Evolutionary conservation across 2,329 filamentous ascomycete genomes (phyloP).

Genomic region (Zelopaecilomyces penicillatus): DNA sequence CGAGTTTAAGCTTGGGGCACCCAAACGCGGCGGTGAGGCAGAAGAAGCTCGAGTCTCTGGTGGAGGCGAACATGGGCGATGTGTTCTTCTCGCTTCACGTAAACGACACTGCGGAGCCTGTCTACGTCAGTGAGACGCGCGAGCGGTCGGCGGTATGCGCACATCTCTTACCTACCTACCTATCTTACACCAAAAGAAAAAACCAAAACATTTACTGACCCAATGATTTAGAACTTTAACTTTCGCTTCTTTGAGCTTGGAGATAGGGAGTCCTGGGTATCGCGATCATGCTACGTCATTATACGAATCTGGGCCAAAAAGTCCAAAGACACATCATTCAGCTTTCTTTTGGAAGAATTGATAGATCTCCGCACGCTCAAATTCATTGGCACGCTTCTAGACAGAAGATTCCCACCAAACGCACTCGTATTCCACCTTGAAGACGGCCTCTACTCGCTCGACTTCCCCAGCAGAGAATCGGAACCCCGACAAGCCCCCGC

Average conservation of each 20-base stretch:
- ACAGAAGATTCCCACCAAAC: slow-evolving; percentile 69
- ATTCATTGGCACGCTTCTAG: slow-evolving; percentile 64
- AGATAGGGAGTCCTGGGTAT: slow-evolving; percentile 51
- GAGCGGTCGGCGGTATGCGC: slow-evolving; percentile 58
- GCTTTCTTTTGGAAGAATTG: slow-evolving; percentile 61
- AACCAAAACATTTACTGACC: slow-evolving; percentile 1
- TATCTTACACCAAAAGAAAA: slow-evolving; percentile 1
- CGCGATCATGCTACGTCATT: slow-evolving; percentile 55
- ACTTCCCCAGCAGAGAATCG: slow-evolving; percentile 47
- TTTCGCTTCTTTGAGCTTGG: slow-evolving; percentile 78
- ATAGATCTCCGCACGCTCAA: slow-evolving; percentile 66
- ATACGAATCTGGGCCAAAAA: slow-evolving; percentile 67
- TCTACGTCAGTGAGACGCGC: slow-evolving; percentile 84
- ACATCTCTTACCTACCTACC: neutral
- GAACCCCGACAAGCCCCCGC: slow-evolving; percentile 44
- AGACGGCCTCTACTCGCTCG: slow-evolving; percentile 79
- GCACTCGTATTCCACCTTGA: slow-evolving; percentile 77
- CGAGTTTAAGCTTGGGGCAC: slow-evolving; percentile 41
- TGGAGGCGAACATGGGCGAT: slow-evolving; percentile 68
- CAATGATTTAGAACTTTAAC: slow-evolving; percentile 59
- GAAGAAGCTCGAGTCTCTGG: slow-evolving; percentile 65
- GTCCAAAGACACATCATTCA: slow-evolving; percentile 43
- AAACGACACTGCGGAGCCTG: slow-evolving; percentile 54
- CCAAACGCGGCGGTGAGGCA: slow-evolving; percentile 49
- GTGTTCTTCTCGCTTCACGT: slow-evolving; percentile 82